Conservation (phyloP, 2,329 filamentous ascomycete genomes). For the Colletotrichum theobromicola region DNA sequence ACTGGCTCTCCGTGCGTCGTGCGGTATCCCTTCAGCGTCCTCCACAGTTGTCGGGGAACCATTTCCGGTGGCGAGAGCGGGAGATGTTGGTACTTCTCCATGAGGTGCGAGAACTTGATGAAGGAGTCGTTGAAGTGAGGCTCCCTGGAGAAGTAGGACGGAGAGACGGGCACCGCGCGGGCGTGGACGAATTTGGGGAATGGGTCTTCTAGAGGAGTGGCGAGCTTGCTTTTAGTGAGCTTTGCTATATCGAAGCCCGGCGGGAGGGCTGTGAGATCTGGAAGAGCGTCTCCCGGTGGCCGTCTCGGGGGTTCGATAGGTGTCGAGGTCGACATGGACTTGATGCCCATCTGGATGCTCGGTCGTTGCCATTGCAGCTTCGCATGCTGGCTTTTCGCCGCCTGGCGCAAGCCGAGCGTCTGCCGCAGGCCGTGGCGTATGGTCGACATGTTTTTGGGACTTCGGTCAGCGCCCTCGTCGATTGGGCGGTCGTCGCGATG, state of each 20-base stretch:
- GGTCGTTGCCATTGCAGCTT: conserved; percentile 27
- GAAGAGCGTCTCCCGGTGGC: not conserved
- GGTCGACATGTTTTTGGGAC: conserved; percentile 35
- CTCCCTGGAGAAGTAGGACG: conserved; percentile 93
- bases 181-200: conserved; percentile 53
- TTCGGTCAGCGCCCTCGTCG: conserved; percentile 10
- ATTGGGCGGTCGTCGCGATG: conserved; percentile 9
- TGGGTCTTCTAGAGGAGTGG: conserved; percentile 25
- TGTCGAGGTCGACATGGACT: conserved; percentile 29
- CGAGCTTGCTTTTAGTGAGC: not conserved
- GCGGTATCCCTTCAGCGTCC: conserved; percentile 78
- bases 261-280: not conserved
- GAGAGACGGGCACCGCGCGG: conserved; percentile 81
- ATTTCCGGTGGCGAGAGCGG: conserved; percentile 71
- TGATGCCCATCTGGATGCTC: conserved; percentile 29
- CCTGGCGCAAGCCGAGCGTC: conserved; percentile 37
- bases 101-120: conserved; percentile 73
- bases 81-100: conserved; percentile 74
- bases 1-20: conserved; percentile 73
- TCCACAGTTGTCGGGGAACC: conserved; percentile 80
- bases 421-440: conserved; percentile 39
- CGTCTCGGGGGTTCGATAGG: conserved; percentile 9
- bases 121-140: conserved; percentile 87
- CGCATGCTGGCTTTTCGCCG: conserved; percentile 33
- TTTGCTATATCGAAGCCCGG: not conserved